Evolutionary conservation across 1,284 basidiomycete species (phyloP).

Genomic region (Amylostereum areolatum): DNA sequence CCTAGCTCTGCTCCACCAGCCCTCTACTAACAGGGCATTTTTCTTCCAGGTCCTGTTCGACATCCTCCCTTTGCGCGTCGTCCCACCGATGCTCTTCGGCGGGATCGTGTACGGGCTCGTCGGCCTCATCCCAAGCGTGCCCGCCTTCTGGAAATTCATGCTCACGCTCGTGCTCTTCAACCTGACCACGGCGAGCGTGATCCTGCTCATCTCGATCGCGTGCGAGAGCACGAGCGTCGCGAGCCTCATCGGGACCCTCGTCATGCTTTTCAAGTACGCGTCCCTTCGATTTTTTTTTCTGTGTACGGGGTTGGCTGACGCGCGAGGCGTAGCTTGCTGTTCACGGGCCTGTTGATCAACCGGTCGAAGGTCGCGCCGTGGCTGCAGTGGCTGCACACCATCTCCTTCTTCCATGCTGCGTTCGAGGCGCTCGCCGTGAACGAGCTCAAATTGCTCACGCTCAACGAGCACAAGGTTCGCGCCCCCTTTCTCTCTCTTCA

Average conservation of each 20-base stretch:
- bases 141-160: conserved; percentile 96
- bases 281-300: neutral
- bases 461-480: conserved; percentile 82
- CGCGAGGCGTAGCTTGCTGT: conserved; percentile 66
- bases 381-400: conserved; percentile 82
- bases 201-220: conserved; percentile 85
- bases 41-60: conserved; percentile 78
- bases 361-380: conserved; percentile 73
- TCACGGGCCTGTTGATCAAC: conserved; percentile 94
- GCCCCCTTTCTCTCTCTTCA: neutral
- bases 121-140: conserved; percentile 86
- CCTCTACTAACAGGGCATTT: neutral
- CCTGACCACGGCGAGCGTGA: conserved; percentile 86
- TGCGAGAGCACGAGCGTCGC: conserved; percentile 84
- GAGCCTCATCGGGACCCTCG: conserved; percentile 87
- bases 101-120: conserved; percentile 92
- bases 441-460: conserved; percentile 88
- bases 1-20: neutral
- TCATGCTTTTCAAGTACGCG: conserved; percentile 96
- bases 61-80: conserved; percentile 87
- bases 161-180: conserved; percentile 94
- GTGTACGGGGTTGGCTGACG: conserved; percentile 3
- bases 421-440: conserved; percentile 96
- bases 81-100: conserved; percentile 92
- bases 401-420: conserved; percentile 98